Percentiles rank a stretch among this genome's conserved stretches.
Evolutionary conservation across 495 filamentous ascomycete species (phyloP).

Genomic region (Zalerion maritima): DNA sequence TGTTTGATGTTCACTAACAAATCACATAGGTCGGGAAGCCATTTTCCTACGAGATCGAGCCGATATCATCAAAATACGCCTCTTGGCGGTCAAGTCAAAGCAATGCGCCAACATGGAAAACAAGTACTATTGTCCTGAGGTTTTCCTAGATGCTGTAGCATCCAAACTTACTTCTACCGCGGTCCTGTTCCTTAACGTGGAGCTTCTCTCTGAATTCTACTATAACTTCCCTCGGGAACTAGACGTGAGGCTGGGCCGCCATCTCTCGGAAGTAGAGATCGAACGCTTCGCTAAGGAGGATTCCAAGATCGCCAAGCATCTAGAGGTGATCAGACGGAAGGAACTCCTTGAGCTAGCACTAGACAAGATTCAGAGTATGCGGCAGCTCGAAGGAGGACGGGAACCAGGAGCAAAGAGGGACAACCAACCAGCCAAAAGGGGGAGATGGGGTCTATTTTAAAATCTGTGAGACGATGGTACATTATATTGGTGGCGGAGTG

Average conservation of each 20-base stretch:
- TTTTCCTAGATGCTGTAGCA: slow-evolving; percentile 93
- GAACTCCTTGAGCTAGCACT: slow-evolving; percentile 84
- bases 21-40: slow-evolving; percentile 60
- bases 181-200: slow-evolving; percentile 94
- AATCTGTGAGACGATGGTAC: no score
- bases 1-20: slow-evolving; percentile 8
- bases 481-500: no score
- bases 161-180: slow-evolving; percentile 90
- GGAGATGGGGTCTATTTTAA: no score
- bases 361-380: slow-evolving; percentile 81
- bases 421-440: no score
- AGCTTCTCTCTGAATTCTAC: slow-evolving; percentile 92
- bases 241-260: slow-evolving; percentile 70
- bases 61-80: slow-evolving; percentile 78
- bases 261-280: slow-evolving; percentile 61
- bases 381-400: slow-evolving; percentile 54
- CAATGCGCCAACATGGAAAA: slow-evolving; percentile 71
- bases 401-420: no score
- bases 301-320: slow-evolving; percentile 68
- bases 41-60: slow-evolving; percentile 85
- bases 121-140: slow-evolving; percentile 93
- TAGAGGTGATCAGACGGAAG: slow-evolving; percentile 84
- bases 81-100: slow-evolving; percentile 69
- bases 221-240: slow-evolving; percentile 91
- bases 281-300: slow-evolving; percentile 90